Percentiles rank a stretch among this genome's conserved stretches.
phyloP scores from a whole-genome alignment of 768 basidiomycete species.

The Suillus decipiens region DNA sequence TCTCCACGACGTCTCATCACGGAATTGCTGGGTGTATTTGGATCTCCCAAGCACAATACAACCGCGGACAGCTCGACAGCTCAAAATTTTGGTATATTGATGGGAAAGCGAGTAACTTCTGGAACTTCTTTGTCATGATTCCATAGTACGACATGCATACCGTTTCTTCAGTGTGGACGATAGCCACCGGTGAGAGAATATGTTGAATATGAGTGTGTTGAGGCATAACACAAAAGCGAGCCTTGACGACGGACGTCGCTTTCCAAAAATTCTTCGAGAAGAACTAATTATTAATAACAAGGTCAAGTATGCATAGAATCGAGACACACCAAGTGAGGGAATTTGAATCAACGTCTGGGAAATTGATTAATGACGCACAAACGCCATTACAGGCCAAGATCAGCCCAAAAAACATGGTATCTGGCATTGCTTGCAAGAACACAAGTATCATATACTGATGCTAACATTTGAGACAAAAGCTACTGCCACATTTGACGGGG shows the following conservation, averaged over 20 bases:
- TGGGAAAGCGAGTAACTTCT: not conserved
- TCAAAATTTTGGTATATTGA: not conserved
- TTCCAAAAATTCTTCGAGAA: not conserved
- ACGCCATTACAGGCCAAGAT: not conserved
- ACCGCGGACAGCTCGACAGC: not conserved
- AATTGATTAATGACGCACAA: not conserved
- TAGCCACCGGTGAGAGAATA: not conserved
- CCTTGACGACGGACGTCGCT: not conserved
- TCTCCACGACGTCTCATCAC: not conserved
- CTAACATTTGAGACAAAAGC: not conserved
- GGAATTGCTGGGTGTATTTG: not conserved
- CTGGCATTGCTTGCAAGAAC: not conserved
- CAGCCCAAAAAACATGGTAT: not conserved
- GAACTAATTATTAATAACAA: not conserved
- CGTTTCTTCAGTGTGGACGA: not conserved
- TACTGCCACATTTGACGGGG: constrained; percentile 12
- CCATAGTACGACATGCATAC: not conserved
- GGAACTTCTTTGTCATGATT: not conserved
- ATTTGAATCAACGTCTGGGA: not conserved
- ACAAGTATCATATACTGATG: not conserved
- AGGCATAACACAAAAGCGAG: not conserved
- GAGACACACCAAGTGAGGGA: not conserved
- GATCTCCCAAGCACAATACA: not conserved
- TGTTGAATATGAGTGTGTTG: not conserved
- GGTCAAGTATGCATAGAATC: not conserved